phyloP scores from a whole-genome alignment of 176 grass and related monocot species.

The Ananas comosus region DNA sequence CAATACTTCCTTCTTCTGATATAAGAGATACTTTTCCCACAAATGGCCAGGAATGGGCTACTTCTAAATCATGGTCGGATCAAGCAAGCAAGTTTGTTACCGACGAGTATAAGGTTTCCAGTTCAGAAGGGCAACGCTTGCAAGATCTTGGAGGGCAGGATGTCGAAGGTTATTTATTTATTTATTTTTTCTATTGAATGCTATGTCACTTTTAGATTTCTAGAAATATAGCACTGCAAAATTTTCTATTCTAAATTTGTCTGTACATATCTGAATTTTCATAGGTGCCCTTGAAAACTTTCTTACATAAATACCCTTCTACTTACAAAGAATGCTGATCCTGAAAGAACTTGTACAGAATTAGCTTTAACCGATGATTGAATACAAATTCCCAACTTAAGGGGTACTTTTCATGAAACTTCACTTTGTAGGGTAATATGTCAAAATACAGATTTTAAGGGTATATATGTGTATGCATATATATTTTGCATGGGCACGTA shows the following conservation, averaged over 20 bases:
- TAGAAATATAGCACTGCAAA: constrained; percentile 4
- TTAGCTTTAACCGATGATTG: too few relatives aligned
- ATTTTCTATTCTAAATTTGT: not conserved
- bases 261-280: not conserved
- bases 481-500: too few relatives aligned
- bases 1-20: constrained; percentile 18
- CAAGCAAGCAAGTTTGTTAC: constrained; percentile 24
- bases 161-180: constrained; percentile 42
- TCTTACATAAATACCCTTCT: not conserved
- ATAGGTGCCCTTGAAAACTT: not conserved
- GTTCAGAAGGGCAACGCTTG: constrained; percentile 24
- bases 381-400: too few relatives aligned
- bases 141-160: constrained; percentile 39
- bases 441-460: too few relatives aligned
- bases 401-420: too few relatives aligned
- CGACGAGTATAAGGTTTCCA: constrained; percentile 27
- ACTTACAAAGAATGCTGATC: too few relatives aligned
- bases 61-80: constrained; percentile 16
- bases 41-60: constrained; percentile 14
- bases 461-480: too few relatives aligned
- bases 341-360: too few relatives aligned
- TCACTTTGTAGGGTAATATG: too few relatives aligned
- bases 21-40: constrained; percentile 22
- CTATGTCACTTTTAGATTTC: not conserved
- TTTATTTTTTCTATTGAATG: constrained; percentile 11